Evolutionary conservation across 169 alveolate species (phyloP).

Genomic region (Plasmodium knowlesi): DNA sequence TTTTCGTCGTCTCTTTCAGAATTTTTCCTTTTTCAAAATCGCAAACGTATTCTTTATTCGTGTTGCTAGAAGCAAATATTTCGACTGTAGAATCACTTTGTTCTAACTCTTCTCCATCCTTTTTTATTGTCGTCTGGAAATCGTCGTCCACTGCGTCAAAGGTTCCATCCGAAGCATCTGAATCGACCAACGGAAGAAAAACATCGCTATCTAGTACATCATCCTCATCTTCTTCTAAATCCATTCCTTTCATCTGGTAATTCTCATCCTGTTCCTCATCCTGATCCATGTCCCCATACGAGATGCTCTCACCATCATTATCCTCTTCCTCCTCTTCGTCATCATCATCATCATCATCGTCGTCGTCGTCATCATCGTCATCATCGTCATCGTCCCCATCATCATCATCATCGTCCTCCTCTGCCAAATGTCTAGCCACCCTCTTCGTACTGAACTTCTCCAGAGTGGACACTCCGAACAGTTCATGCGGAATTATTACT

Average conservation of each 20-base stretch:
- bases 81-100: not conserved
- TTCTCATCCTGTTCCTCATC: not conserved
- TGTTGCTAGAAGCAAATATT: slow-evolving; percentile 7
- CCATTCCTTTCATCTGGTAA: not conserved
- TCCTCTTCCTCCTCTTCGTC: not conserved
- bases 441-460: not conserved
- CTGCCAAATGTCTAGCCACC: not conserved
- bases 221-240: not conserved
- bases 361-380: not conserved
- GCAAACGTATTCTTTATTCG: slow-evolving; percentile 63
- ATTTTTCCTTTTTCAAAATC: slow-evolving; percentile 20
- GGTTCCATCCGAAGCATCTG: not conserved
- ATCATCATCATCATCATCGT: not conserved
- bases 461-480: not conserved
- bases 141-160: not conserved
- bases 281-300: too few species aligned
- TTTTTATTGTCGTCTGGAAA: not conserved
- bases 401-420: not conserved
- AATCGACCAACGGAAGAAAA: not conserved
- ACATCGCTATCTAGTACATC: not conserved
- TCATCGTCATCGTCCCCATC: not conserved
- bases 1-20: not conserved
- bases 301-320: not conserved
- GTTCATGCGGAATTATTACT: not conserved
- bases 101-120: not conserved